These are phyloP conservation scores for Wickerhamomyces ciferrii DNA, from an alignment of 805 yeast species.

Conservation along the genomic window DNA sequence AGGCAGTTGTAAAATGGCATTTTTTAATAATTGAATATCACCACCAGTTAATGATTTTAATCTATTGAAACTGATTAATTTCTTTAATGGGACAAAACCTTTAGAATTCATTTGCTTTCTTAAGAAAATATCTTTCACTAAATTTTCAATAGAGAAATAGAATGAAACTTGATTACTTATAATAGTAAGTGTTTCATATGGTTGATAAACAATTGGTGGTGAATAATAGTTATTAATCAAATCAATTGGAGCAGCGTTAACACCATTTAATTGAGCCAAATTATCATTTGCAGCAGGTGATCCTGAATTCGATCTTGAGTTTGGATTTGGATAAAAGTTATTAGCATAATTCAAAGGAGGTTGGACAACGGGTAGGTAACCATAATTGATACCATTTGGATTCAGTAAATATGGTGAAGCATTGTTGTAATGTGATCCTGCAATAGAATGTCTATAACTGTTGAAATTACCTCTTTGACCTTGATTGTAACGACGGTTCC, in stretches of 20 bases:
- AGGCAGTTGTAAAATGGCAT: conserved; percentile 12
- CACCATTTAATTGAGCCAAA: background rate
- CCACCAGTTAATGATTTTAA: conserved; percentile 60
- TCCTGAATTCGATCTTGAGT: background rate
- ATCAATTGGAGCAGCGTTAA: background rate
- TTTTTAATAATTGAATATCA: conserved; percentile 32
- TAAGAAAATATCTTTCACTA: conserved; percentile 76
- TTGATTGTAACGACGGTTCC: conserved; percentile 6
- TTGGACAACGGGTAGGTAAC: conserved; percentile 7
- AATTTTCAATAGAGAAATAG: conserved; percentile 84
- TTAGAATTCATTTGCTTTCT: conserved; percentile 73
- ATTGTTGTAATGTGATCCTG: conserved; percentile 5
- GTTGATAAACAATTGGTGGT: conserved; percentile 4
- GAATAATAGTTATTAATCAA: background rate
- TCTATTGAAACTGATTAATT: conserved; percentile 68
- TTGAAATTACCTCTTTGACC: conserved; percentile 7
- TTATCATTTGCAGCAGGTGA: background rate
- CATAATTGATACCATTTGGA: conserved; percentile 8
- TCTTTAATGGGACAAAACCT: conserved; percentile 65
- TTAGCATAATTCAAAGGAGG: background rate
- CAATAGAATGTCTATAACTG: conserved; percentile 15
- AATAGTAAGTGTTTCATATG: conserved; percentile 13
- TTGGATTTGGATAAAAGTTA: background rate
- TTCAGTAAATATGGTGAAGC: conserved; percentile 9
- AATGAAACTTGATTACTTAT: conserved; percentile 70